These are phyloP conservation scores for Gautieria morchelliformis DNA, from an alignment of 768 basidiomycete species.

Conservation along the genomic window DNA sequence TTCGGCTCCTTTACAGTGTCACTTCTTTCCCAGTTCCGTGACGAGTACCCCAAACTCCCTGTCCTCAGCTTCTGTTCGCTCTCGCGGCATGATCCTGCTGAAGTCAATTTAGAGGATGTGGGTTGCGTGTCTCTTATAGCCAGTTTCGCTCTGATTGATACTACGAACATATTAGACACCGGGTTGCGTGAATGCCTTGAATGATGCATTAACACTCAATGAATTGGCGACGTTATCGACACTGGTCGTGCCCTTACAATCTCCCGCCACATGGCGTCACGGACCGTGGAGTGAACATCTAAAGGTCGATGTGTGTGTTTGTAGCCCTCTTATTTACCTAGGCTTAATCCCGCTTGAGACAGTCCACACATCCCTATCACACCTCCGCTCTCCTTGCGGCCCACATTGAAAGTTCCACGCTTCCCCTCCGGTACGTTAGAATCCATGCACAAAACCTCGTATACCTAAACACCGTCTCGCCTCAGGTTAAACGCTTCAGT, in stretches of 20 bases:
- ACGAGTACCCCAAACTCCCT: conserved; percentile 60
- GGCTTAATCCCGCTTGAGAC: not conserved
- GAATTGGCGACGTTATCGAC: conserved; percentile 37
- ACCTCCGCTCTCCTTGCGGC: conserved; percentile 50
- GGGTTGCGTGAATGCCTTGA: conserved; percentile 39
- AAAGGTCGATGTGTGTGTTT: conserved; percentile 19
- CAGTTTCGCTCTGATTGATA: conserved; percentile 1
- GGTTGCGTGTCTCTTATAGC: conserved; percentile 14
- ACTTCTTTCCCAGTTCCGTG: conserved; percentile 51
- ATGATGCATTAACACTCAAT: conserved; percentile 47
- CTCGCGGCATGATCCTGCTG: conserved; percentile 31
- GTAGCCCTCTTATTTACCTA: not conserved
- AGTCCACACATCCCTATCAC: conserved; percentile 31
- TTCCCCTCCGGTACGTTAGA: conserved; percentile 43
- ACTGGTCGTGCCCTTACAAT: conserved; percentile 35
- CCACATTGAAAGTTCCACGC: conserved; percentile 47
- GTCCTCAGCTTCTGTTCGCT: conserved; percentile 48
- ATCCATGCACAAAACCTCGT: not conserved
- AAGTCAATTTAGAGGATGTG: conserved; percentile 31
- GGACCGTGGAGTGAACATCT: conserved; percentile 19
- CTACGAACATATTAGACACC: conserved; percentile 4
- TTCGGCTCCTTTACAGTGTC: conserved; percentile 60
- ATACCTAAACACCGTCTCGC: not conserved
- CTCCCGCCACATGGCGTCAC: conserved; percentile 34
- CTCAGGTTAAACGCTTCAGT: conserved; percentile 25